These are phyloP conservation scores for Eutrema salsugineum DNA, from an alignment of 441 rosid species.

Conservation along the genomic window DNA sequence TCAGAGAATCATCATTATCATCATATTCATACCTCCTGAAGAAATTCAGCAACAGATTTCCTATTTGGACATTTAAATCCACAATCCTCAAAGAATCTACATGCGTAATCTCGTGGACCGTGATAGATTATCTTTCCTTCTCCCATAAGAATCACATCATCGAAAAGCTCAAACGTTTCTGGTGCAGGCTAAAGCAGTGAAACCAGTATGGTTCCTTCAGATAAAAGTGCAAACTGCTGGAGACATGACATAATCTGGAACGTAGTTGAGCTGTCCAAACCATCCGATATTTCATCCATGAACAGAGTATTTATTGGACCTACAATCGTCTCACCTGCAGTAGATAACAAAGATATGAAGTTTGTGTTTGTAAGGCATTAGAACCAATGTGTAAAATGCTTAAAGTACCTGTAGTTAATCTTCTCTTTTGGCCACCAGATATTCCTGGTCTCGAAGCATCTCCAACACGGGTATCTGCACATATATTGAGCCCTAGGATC, in stretches of 20 bases:
- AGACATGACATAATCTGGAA: constrained; percentile 41
- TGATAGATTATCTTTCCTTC: constrained; percentile 44
- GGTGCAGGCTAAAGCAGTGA: constrained; percentile 51
- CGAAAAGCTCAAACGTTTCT: constrained; percentile 45
- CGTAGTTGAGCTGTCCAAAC: constrained; percentile 46
- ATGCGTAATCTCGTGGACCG: constrained; percentile 25
- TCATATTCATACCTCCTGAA: constrained; percentile 52
- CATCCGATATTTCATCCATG: constrained; percentile 49
- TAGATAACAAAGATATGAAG: neutral
- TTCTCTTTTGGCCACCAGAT: constrained; percentile 69
- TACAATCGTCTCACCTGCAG: constrained; percentile 37
- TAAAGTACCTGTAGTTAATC: constrained; percentile 56
- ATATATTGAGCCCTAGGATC: constrained; percentile 63
- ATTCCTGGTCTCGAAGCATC: constrained; percentile 54
- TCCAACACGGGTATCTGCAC: constrained; percentile 54
- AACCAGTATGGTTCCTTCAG: constrained; percentile 36
- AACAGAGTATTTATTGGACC: constrained; percentile 43
- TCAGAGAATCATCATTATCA: neutral
- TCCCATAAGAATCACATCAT: constrained; percentile 43
- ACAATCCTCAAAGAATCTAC: constrained; percentile 36
- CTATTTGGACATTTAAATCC: constrained; percentile 63
- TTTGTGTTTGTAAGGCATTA: neutral
- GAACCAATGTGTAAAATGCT: neutral
- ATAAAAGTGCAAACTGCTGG: constrained; percentile 33
- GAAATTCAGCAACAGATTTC: constrained; percentile 66